phyloP scores from a whole-genome alignment of 805 yeast species.

The Wickerhamiella kurtzmanii region DNA sequence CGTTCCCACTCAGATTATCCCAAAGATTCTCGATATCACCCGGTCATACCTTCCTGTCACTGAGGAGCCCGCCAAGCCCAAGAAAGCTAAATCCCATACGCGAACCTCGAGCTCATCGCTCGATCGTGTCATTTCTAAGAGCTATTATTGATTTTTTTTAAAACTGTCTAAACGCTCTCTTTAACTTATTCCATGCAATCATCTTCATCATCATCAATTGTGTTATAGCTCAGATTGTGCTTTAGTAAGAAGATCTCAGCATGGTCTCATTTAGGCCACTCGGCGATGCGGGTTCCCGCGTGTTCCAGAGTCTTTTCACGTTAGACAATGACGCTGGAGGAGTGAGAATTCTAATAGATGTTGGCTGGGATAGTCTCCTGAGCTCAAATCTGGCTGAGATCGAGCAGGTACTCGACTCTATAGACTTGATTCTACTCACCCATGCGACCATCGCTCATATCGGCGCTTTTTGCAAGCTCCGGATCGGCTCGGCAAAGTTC shows the following conservation, averaged over 20 bases:
- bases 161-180: too few relatives aligned
- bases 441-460: slow-evolving; percentile 70
- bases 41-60: neutral
- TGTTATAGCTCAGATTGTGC: too few relatives aligned
- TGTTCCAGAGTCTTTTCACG: slow-evolving; percentile 23
- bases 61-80: neutral
- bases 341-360: slow-evolving; percentile 26
- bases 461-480: slow-evolving; percentile 64
- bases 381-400: slow-evolving; percentile 13
- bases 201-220: too few relatives aligned
- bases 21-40: slow-evolving; percentile 12
- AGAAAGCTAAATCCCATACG: too few relatives aligned
- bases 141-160: too few relatives aligned
- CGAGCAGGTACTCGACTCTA: slow-evolving; percentile 32
- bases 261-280: slow-evolving; percentile 27
- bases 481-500: slow-evolving; percentile 41
- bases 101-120: too few relatives aligned
- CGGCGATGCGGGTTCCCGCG: slow-evolving; percentile 7
- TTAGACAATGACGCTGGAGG: slow-evolving; percentile 21
- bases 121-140: too few relatives aligned
- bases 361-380: slow-evolving; percentile 29
- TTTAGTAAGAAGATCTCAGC: too few relatives aligned
- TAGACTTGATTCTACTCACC: slow-evolving; percentile 66
- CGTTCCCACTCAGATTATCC: slow-evolving; percentile 28
- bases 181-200: too few relatives aligned